A percentile compares a stretch with the other conserved stretches of the same genome.
These are phyloP conservation scores for Neurospora tetrasperma DNA, from an alignment of 495 filamentous ascomycete genomes.

Conservation along the genomic window DNA sequence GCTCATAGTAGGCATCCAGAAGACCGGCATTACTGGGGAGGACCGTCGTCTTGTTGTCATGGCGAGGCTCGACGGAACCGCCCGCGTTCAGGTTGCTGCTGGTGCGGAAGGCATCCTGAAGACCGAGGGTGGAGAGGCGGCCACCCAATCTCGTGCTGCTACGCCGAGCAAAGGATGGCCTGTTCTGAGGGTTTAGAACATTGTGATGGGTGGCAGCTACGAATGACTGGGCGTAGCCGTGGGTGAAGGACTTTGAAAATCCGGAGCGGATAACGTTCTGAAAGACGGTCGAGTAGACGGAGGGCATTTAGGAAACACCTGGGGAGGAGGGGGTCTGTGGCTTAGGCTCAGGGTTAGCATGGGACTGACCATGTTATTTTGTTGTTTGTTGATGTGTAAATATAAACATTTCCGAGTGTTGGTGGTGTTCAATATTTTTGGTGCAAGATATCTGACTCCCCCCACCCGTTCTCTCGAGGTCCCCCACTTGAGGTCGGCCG, in stretches of 20 bases:
- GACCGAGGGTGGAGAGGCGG: constrained; percentile 50
- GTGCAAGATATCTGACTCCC: background rate
- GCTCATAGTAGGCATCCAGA: constrained; percentile 79
- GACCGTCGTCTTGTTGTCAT: constrained; percentile 24
- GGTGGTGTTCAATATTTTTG: background rate
- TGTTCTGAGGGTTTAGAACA: constrained; percentile 63
- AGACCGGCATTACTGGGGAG: constrained; percentile 32
- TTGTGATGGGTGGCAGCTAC: constrained; percentile 84
- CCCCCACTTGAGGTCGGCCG: no score
- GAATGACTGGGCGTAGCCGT: constrained; percentile 95
- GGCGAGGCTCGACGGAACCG: constrained; percentile 27
- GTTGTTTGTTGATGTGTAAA: background rate
- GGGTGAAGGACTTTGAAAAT: constrained; percentile 89
- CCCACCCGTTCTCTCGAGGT: background rate
- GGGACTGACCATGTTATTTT: background rate
- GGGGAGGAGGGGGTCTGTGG: constrained; percentile 28
- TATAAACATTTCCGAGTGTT: background rate
- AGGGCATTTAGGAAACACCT: constrained; percentile 50
- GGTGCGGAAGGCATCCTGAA: constrained; percentile 67
- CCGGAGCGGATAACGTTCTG: constrained; percentile 93
- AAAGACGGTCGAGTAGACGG: constrained; percentile 47
- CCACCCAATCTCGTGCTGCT: constrained; percentile 39
- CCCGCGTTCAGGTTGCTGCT: constrained; percentile 21
- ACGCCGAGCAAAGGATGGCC: constrained; percentile 43
- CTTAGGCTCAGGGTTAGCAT: background rate